Evolutionary conservation across 176 grass and related monocot genomes (phyloP).

Genomic region (Areca catechu): DNA sequence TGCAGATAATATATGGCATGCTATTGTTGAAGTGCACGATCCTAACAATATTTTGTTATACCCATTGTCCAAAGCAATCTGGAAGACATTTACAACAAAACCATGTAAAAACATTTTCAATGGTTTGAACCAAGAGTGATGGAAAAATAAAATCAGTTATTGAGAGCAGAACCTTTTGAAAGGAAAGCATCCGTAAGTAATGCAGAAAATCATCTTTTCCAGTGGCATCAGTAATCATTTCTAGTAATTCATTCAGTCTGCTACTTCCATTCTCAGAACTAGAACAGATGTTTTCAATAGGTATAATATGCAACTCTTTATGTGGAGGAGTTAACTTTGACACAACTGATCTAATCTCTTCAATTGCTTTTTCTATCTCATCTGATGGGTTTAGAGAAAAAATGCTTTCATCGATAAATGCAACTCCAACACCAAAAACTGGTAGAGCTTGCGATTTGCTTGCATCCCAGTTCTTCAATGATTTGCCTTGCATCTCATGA

Average conservation of each 20-base stretch:
- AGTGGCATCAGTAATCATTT: constrained; percentile 51
- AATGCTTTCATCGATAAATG: constrained; percentile 53
- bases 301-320: constrained; percentile 38
- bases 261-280: constrained; percentile 17
- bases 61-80: constrained; percentile 70
- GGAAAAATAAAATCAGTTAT: constrained; percentile 1
- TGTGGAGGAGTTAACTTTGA: constrained; percentile 28
- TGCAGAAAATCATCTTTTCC: constrained; percentile 76
- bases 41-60: constrained; percentile 78
- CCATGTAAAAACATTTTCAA: too few species aligned
- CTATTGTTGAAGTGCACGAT: constrained; percentile 69
- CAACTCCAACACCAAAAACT: constrained; percentile 49
- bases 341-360: constrained; percentile 41
- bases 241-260: constrained; percentile 33
- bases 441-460: constrained; percentile 77
- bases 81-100: constrained; percentile 12
- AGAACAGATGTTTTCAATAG: constrained; percentile 44
- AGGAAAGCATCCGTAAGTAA: constrained; percentile 44
- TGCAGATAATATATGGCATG: constrained; percentile 67
- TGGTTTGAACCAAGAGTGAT: background rate
- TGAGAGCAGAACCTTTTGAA: constrained; percentile 53
- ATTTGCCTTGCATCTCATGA: constrained; percentile 73
- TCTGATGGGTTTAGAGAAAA: constrained; percentile 8
- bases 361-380: constrained; percentile 25
- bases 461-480: constrained; percentile 63